Conservation (phyloP, 768 basidiomycete genomes). For the Rhodotorula taiwanensis region DNA sequence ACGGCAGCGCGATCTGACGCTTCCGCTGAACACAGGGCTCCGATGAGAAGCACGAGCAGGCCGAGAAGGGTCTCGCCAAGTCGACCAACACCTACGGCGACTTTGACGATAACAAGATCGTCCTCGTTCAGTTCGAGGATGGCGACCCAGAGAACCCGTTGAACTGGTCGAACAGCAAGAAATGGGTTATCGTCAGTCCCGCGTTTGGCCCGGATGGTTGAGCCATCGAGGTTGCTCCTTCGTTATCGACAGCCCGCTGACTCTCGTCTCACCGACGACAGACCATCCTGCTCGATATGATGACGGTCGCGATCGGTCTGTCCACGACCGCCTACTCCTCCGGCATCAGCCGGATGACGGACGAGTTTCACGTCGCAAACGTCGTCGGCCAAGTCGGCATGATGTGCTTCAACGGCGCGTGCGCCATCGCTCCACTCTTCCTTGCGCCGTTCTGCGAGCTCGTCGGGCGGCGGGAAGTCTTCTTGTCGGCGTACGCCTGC, state of each 20-base stretch:
- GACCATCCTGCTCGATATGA: conserved; percentile 28
- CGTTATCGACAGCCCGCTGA: no score
- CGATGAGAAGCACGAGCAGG: conserved; percentile 10
- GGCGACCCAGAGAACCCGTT: conserved; percentile 38
- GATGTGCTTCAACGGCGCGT: conserved; percentile 25
- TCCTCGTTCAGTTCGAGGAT: conserved; percentile 37
- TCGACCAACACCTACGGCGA: not conserved
- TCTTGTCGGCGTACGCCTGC: conserved; percentile 17
- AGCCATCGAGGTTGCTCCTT: no score
- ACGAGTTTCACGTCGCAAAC: conserved; percentile 32
- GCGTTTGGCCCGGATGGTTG: no score
- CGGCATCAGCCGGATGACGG: conserved; percentile 29
- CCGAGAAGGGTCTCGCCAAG: not conserved
- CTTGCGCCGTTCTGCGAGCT: conserved; percentile 31
- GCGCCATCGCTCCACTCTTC: conserved; percentile 31
- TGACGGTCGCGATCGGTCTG: conserved; percentile 37
- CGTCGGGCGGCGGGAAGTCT: conserved; percentile 34
- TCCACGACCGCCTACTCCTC: conserved; percentile 36
- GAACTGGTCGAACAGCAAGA: conserved; percentile 17
- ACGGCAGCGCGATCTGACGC: not conserved
- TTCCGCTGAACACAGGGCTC: not conserved
- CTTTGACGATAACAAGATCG: conserved; percentile 28
- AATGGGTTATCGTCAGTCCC: conserved; percentile 27
- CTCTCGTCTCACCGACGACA: not conserved
- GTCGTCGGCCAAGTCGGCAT: conserved; percentile 36